phyloP scores from a whole-genome alignment of 1,284 basidiomycete species.

The Trichosporon ovoides region DNA sequence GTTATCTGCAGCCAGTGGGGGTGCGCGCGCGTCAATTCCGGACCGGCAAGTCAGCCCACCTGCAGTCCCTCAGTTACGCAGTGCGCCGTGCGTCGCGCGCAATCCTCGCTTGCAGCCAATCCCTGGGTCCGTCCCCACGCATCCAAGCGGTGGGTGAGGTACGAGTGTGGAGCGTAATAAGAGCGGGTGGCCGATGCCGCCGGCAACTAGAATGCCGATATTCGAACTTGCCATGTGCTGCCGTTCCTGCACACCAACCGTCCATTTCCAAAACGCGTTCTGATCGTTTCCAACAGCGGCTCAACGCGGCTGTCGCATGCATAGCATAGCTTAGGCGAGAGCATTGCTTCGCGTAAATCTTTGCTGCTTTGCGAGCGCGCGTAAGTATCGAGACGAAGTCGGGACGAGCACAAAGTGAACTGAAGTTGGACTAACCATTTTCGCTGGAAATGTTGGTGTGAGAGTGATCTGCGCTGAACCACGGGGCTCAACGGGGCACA shows the following conservation, averaged over 20 bases:
- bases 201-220: conserved; percentile 2
- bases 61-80: not conserved
- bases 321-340: not conserved
- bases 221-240: not conserved
- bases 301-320: not conserved
- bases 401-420: not conserved
- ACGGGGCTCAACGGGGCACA: too few relatives aligned
- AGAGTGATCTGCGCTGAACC: not conserved
- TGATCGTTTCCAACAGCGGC: not conserved
- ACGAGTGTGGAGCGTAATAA: not conserved
- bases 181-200: not conserved
- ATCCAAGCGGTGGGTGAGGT: not conserved
- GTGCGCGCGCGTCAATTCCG: not conserved
- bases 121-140: not conserved
- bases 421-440: too few relatives aligned
- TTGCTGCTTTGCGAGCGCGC: not conserved
- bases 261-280: not conserved
- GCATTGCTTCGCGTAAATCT: not conserved
- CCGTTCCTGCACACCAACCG: not conserved
- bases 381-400: not conserved
- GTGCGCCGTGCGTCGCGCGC: not conserved
- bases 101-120: not conserved
- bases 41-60: not conserved
- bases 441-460: not conserved
- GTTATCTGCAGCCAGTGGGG: conserved; percentile 2